Base-by-base conservation (phyloP, 129 eudicot species). In the Flaveria brownii region DNA sequence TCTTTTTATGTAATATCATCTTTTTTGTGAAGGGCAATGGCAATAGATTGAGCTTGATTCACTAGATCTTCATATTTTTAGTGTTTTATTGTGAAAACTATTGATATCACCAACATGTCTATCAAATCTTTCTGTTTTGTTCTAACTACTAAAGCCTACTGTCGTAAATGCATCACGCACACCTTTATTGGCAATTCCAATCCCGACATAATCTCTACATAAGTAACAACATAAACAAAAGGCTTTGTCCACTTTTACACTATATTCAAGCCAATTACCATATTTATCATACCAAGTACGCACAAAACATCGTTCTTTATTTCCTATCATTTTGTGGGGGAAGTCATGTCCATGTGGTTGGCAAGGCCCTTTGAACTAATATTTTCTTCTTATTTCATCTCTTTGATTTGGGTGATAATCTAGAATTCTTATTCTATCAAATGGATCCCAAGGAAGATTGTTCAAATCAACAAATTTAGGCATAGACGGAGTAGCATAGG, bases 41-140 rank as follows among this genome's bases (percentile, higher is more conserved):
- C 17, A 54, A 55, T 57, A 73, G 50, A 52, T 41, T 54, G 52
- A 33, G 41, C 22, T 55, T 33, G 30, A 6, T 7, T 55, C 26
- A 52, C 39, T 33, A 73, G 20, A 73, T 54, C 51, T 17, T 72
- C 66, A 72, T 67, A 54, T 36, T 73, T 55, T 33, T 8, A 57
- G 33, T 2, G 51, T 18, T 28, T 1, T 33, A 72, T 72, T 15
- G 10, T 72, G 77, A 36, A 13, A 30, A 14, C 77, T 54, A 54
- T 30, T 72, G 14, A 72, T 50, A 3, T 52, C 28, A 54, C 77
- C 67, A 13, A 33, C 28, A 9, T 72, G 76, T 9, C 3, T n/a
- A 13, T 3, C 22, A 72, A 71, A 25, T 30, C 51, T 54, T 14
- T 47, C 4, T 5, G 66, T 4, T 72, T 28, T 55, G 10, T 72